A percentile compares a stretch with the other conserved stretches of the same genome.
phyloP scores from a whole-genome alignment of 257 asterid genomes.

The Ilex aquifolium region DNA sequence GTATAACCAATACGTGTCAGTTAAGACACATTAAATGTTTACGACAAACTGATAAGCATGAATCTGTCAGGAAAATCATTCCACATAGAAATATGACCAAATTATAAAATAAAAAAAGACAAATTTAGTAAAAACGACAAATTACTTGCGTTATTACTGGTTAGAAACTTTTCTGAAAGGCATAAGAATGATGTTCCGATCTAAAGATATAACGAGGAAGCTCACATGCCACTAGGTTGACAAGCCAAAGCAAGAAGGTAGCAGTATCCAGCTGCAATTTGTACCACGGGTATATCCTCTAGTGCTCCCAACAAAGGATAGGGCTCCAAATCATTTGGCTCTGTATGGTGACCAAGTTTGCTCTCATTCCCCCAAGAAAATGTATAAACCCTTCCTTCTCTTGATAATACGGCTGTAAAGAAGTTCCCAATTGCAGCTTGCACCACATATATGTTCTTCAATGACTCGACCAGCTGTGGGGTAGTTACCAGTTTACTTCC shows the following conservation, averaged over 20 bases:
- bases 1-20: no score
- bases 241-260: conserved; percentile 97
- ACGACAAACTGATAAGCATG: no score
- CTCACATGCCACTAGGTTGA: conserved; percentile 94
- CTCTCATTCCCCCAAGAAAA: conserved; percentile 94
- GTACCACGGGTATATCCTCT: conserved; percentile 82
- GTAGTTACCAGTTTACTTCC: conserved; percentile 60
- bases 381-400: conserved; percentile 92
- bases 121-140: no score
- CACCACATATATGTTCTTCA: conserved; percentile 87
- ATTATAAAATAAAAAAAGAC: no score
- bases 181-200: conserved; percentile 2
- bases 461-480: conserved; percentile 83
- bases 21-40: no score
- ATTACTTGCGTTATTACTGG: no score
- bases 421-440: conserved; percentile 97
- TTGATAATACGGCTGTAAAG: conserved; percentile 90
- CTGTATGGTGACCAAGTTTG: conserved; percentile 92
- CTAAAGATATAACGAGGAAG: conserved; percentile 4
- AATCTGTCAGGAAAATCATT: no score
- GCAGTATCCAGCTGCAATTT: conserved; percentile 98
- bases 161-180: background rate
- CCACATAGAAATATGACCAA: no score
- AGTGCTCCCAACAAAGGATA: conserved; percentile 79
- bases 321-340: conserved; percentile 74